A percentile compares a stretch with the other conserved stretches of the same genome.
phyloP scores from a whole-genome alignment of 75 land plant genomes.

The Selaginella moellendorffii region DNA sequence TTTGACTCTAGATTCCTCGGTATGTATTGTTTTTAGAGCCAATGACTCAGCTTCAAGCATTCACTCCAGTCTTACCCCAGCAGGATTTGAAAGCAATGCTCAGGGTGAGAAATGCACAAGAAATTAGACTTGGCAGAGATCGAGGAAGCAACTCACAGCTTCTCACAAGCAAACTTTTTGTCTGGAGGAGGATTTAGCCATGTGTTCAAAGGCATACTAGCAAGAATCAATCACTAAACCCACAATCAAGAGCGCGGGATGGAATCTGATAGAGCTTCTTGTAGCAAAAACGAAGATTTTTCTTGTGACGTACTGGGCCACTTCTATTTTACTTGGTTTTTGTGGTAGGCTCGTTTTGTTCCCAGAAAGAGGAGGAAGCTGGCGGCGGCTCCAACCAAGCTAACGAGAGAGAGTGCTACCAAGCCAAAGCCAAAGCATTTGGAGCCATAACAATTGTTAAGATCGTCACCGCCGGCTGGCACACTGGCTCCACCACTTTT shows the following conservation, averaged over 20 bases:
- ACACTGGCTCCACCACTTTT: no score
- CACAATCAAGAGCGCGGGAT: no score
- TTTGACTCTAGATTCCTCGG: no score
- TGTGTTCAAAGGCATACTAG: neutral
- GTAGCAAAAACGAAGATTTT: no score
- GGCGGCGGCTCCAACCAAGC: slow-evolving; percentile 19
- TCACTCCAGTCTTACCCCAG: no score
- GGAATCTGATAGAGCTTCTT: no score
- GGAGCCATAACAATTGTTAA: slow-evolving; percentile 24
- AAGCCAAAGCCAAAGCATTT: slow-evolving; percentile 31
- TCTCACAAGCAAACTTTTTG: neutral
- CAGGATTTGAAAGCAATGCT: no score
- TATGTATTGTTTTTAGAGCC: no score
- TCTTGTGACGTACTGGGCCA: no score
- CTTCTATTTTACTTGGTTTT: neutral
- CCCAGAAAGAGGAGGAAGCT: slow-evolving; percentile 10
- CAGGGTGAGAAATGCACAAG: no score
- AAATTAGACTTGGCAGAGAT: neutral
- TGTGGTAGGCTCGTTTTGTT: neutral
- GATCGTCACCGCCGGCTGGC: neutral
- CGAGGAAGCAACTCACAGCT: neutral
- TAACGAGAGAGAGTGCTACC: slow-evolving; percentile 16
- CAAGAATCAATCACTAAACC: no score
- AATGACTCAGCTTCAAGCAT: no score
- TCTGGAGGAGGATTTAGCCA: neutral